Conservation (phyloP, 768 basidiomycete species). For the Favolaschia claudopus region DNA sequence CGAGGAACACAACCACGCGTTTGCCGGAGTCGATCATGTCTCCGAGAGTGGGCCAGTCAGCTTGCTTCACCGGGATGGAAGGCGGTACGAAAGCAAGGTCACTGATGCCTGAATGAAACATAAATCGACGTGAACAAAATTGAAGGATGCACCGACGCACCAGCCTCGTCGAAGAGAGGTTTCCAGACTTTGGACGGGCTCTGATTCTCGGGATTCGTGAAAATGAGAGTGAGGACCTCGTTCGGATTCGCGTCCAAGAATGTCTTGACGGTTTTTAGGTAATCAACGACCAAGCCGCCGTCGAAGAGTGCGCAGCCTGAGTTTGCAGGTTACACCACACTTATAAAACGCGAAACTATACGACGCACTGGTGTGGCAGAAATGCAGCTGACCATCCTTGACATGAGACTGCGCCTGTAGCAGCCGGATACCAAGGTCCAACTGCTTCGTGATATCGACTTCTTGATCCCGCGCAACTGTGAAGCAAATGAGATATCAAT, state of each 20-base stretch:
- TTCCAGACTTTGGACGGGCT: constrained; percentile 57
- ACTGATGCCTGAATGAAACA: constrained; percentile 43
- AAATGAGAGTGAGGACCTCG: constrained; percentile 69
- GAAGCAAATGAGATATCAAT: not conserved
- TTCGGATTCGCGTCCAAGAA: constrained; percentile 69
- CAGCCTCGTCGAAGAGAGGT: constrained; percentile 58
- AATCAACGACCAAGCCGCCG: constrained; percentile 56
- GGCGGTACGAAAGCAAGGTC: constrained; percentile 61
- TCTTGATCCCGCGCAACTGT: constrained; percentile 51
- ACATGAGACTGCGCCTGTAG: constrained; percentile 45
- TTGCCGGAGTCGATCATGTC: constrained; percentile 52
- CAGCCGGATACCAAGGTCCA: constrained; percentile 40
- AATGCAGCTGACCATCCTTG: constrained; percentile 56
- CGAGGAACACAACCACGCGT: constrained; percentile 58
- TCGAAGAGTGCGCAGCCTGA: constrained; percentile 58
- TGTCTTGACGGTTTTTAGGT: constrained; percentile 58
- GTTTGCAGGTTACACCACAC: not conserved
- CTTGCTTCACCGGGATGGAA: constrained; percentile 34
- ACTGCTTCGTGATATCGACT: constrained; percentile 41
- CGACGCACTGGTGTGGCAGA: constrained; percentile 71
- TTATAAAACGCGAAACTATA: not conserved
- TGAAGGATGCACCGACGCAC: constrained; percentile 32
- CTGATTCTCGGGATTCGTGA: constrained; percentile 69
- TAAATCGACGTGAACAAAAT: not conserved
- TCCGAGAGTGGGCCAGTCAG: constrained; percentile 58